Evolutionary conservation across 257 asterid genomes (phyloP), one percentile per base, ranked within the genome.

Genomic region (Solanum appendiculatum): DNA sequence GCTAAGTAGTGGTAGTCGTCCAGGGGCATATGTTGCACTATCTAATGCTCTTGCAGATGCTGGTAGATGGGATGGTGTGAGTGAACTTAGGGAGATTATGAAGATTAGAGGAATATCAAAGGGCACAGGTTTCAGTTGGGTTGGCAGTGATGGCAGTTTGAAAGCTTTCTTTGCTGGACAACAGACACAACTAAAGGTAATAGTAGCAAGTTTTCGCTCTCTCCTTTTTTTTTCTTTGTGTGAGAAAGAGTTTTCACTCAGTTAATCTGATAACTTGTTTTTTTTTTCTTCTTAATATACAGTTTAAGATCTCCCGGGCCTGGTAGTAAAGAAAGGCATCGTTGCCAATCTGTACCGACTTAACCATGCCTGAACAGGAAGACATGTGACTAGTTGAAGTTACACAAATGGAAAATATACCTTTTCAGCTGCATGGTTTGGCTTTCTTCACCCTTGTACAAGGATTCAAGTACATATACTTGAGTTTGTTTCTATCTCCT

Each of bases 91-190:
- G 94, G 98, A 92, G 89, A n/a, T 93, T 82, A 97, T 97, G 99
- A 97, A 93, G 91, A 91, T 72, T 6, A 92, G 96, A 84, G 96
- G 99, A 89, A 87, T 97, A 82, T 89, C 91, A 72, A 97, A 95
- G 93, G 96, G 97, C 66, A 95, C 95, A 2, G 98, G 98, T 58
- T 95, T 96, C 88, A 96, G 98, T 90, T 95, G 99, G 99, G 82
- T 94, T 78, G 97, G 95, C 34, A 88, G 91, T 18, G 93, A 93
- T 89, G 87, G 90, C 85, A 94, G 96, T 46, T 87, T 93, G 85
- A 93, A 95, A 91, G 95, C 95, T 86, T 95, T 93, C 74, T 95
- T 92, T 86, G 94, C 93, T 31, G 98, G 97, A 37, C 85, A 87
- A 70, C 87, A 90, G 5, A 83, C 84, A 86, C 87, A 56, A 70